Conservation (phyloP, 768 basidiomycete genomes). For the Phlegmacium glaucopus region DNA sequence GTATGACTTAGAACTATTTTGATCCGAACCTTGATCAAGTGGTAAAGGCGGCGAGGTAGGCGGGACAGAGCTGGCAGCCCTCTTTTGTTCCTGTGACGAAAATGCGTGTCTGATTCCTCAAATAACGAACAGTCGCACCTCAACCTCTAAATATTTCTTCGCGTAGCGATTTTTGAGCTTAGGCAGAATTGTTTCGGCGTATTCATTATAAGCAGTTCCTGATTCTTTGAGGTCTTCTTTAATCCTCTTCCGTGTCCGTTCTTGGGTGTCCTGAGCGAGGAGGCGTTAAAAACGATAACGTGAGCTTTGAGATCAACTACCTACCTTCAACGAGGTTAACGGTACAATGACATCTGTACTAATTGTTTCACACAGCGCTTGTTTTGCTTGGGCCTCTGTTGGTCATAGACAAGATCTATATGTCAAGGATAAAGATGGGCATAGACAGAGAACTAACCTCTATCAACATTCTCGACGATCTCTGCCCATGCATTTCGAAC, state of each 20-base stretch:
- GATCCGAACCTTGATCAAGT: constrained; percentile 23
- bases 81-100: constrained; percentile 59
- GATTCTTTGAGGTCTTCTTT: constrained; percentile 89
- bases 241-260: constrained; percentile 86
- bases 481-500: constrained; percentile 79
- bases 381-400: constrained; percentile 77
- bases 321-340: constrained; percentile 63
- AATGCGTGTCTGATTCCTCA: background rate
- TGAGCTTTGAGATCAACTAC: constrained; percentile 1
- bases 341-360: constrained; percentile 70
- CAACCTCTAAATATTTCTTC: constrained; percentile 85
- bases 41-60: constrained; percentile 30
- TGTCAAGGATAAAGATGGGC: background rate
- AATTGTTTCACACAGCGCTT: constrained; percentile 74
- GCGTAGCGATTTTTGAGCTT: constrained; percentile 75
- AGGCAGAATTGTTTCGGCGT: constrained; percentile 74
- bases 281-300: constrained; percentile 3
- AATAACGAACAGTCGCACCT: constrained; percentile 43
- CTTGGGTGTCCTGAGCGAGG: constrained; percentile 72
- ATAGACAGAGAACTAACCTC: constrained; percentile 48
- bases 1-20: constrained; percentile 40
- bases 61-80: constrained; percentile 35
- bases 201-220: constrained; percentile 72
- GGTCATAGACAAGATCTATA: constrained; percentile 5
- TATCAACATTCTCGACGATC: constrained; percentile 79